phyloP scores from a whole-genome alignment of 129 eudicot genomes.

The Flaveria ramosissima region DNA sequence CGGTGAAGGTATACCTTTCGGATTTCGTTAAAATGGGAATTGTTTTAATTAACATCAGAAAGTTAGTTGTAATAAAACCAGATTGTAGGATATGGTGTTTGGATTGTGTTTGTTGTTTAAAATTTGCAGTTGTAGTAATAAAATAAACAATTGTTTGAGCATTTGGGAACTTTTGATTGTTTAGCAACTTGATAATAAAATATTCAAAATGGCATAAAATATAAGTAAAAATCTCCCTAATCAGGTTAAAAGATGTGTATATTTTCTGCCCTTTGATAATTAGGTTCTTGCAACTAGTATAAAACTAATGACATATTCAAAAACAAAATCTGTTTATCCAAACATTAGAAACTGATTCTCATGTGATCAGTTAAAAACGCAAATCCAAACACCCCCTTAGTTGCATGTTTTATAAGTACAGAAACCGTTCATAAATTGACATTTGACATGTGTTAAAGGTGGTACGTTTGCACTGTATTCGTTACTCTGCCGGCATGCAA shows the following conservation, averaged over 20 bases:
- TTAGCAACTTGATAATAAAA: neutral
- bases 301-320: neutral
- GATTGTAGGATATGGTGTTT: neutral
- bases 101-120: neutral
- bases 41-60: neutral
- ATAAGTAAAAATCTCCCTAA: too few species aligned
- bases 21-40: neutral
- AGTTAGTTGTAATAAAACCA: neutral
- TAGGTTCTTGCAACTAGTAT: neutral
- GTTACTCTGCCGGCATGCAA: conserved; percentile 74
- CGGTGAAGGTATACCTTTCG: conserved; percentile 57
- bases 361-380: neutral
- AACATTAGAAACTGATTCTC: neutral
- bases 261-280: neutral
- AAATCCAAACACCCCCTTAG: neutral
- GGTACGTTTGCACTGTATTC: conserved; percentile 89
- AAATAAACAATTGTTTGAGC: neutral
- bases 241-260: too few species aligned
- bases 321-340: neutral
- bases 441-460: conserved; percentile 42
- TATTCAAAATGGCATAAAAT: neutral
- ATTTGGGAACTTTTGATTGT: neutral
- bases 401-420: conserved; percentile 6
- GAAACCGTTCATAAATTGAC: conserved; percentile 1
- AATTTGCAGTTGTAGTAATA: neutral